phyloP scores from a whole-genome alignment of 805 yeast genomes.

The Yarrowia porcina region DNA sequence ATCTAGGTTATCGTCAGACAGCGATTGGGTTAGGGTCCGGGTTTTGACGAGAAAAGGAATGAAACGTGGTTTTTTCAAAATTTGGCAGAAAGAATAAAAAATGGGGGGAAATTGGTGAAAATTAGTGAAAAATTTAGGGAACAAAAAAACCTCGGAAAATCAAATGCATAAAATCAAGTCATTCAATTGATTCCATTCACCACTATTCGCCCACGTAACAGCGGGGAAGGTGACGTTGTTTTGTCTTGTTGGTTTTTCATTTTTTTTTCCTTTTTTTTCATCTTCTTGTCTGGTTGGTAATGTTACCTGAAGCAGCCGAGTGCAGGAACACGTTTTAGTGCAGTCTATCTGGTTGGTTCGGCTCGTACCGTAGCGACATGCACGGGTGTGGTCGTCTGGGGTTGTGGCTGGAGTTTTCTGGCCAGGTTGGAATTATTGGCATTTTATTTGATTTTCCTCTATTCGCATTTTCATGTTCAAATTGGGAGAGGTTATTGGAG shows the following conservation, averaged over 20 bases:
- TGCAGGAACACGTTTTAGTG: slow-evolving; percentile 13
- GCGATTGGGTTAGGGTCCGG: not conserved
- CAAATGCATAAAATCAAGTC: too few species aligned
- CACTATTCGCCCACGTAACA: not conserved
- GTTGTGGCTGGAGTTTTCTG: not conserved
- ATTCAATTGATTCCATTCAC: too few species aligned
- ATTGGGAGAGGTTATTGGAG: too few species aligned
- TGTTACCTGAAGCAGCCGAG: not conserved
- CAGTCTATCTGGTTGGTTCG: slow-evolving; percentile 6
- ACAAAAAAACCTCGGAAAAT: too few species aligned
- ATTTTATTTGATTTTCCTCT: too few species aligned
- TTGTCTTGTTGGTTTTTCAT: not conserved
- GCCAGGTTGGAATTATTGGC: too few species aligned
- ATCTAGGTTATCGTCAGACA: slow-evolving; percentile 19
- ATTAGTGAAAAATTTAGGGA: too few species aligned
- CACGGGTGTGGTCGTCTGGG: not conserved
- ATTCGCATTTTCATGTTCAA: too few species aligned
- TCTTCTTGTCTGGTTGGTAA: not conserved
- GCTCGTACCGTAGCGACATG: not conserved
- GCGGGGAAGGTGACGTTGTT: not conserved
- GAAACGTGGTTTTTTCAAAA: too few species aligned
- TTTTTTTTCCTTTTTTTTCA: not conserved
- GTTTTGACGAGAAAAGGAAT: not conserved
- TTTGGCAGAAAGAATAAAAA: too few species aligned
- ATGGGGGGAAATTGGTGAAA: too few species aligned